Evolutionary conservation across 2,329 filamentous ascomycete genomes (phyloP), one percentile per base, ranked within the genome.

Genomic region (Xylariomycetidae sp.): DNA sequence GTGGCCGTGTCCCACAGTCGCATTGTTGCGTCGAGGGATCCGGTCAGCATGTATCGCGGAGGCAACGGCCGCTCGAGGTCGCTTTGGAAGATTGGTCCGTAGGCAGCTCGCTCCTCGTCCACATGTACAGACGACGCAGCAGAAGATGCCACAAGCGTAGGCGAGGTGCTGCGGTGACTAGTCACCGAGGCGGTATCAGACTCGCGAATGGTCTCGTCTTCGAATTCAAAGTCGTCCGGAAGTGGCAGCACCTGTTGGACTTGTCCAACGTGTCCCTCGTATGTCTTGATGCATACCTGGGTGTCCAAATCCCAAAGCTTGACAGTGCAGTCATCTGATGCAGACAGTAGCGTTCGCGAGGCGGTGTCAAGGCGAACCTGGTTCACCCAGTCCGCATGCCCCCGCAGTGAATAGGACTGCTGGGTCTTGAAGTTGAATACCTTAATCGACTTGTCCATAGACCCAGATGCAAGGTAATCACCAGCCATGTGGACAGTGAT

Each of bases 331-430:
- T 98, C 92, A 54, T 98, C 92, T 1, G 88, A 95, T 1, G 88
- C 88, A 0, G 90, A 95, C 52, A 96, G 83, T 4, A 96, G 72
- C 1, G 89, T 95, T 10, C 86, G 80, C 8, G 86, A 93, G 2
- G 74, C 64, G 0, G 80, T 73, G 57, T 98, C 88, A 23, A 98
- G 76, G 46, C 83, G 82, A 19, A 96, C 90, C n/a, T 85, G 82
- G 60, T 98, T 98, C 50, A 98, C 89, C 85, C 90, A 96, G 57
- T 96, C 89, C 0, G 72, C 77, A 56, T 98, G 92, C 7, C 89
- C 90, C 16, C 81, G 79, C 10, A 98, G 70, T 32, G 78, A 73
- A 47, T 83, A 94, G 0, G 82, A 84, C 33, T 85, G 80, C 56
- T 86, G 87, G 38, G 84, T 85, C 49, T 84, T 76, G 51, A 93